A percentile compares a stretch with the other conserved stretches of the same genome.
Evolutionary conservation across 495 filamentous ascomycete species (phyloP).

Genomic region (Daldinia vernicosa): DNA sequence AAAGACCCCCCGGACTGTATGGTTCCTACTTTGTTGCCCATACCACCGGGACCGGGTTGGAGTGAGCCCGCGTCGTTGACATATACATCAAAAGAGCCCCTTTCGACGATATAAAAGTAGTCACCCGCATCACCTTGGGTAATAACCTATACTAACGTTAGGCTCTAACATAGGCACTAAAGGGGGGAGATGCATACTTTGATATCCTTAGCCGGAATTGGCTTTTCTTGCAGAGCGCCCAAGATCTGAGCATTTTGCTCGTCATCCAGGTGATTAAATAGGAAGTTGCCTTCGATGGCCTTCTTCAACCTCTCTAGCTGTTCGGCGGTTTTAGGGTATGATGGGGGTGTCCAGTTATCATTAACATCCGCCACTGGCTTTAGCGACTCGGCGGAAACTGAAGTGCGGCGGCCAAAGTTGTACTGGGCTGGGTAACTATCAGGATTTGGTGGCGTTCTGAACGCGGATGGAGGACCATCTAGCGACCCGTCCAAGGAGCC

Average conservation of each 20-base stretch:
- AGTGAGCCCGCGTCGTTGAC: constrained; percentile 83
- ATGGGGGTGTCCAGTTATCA: constrained; percentile 90
- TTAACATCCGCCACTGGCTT: constrained; percentile 83
- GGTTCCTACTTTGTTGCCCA: constrained; percentile 83
- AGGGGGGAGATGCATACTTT: constrained; percentile 59
- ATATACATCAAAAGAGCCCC: constrained; percentile 88
- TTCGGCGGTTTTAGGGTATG: constrained; percentile 81
- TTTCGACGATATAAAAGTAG: constrained; percentile 97
- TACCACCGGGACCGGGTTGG: constrained; percentile 81
- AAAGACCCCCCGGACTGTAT: constrained; percentile 94
- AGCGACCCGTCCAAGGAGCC: constrained; percentile 50
- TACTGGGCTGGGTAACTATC: constrained; percentile 92
- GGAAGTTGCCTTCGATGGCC: constrained; percentile 88
- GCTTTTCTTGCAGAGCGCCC: constrained; percentile 91
- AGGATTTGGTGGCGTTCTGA: constrained; percentile 56
- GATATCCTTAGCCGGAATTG: constrained; percentile 92
- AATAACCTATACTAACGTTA: constrained; percentile 69
- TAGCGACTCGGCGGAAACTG: constrained; percentile 94
- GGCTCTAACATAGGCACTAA: not conserved
- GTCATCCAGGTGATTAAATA: constrained; percentile 94
- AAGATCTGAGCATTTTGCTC: constrained; percentile 88
- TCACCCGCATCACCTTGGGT: constrained; percentile 95
- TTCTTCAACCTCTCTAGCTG: constrained; percentile 80
- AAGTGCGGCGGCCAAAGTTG: constrained; percentile 90
- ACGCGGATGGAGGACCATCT: constrained; percentile 51